Evolutionary conservation across 2,329 filamentous ascomycete species (phyloP).

Genomic region (Apiospora pterosperma): DNA sequence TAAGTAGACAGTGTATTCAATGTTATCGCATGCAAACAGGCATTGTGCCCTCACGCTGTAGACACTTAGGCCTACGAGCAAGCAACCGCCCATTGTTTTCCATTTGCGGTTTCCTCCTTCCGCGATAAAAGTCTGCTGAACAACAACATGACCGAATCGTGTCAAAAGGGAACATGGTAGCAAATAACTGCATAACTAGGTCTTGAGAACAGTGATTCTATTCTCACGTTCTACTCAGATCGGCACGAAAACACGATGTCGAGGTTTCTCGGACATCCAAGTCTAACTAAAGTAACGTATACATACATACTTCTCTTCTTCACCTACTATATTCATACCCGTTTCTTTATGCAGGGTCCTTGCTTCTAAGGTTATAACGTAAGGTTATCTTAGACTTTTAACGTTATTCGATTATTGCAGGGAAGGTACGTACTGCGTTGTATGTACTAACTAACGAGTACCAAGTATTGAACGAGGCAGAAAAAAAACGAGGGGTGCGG

Average conservation of each 20-base stretch:
- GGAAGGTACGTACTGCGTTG: neutral
- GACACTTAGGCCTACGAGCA: neutral
- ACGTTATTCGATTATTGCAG: neutral
- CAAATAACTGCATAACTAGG: neutral
- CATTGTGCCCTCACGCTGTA: neutral
- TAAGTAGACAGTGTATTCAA: too few relatives aligned
- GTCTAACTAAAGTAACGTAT: too few relatives aligned
- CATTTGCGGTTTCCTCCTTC: neutral
- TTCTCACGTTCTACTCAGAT: neutral
- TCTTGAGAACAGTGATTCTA: neutral
- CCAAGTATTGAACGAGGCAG: neutral
- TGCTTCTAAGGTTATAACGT: too few relatives aligned
- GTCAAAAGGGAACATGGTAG: neutral
- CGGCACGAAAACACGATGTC: neutral
- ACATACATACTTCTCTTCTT: too few relatives aligned
- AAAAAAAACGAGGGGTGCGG: neutral
- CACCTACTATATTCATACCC: too few relatives aligned
- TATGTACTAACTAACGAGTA: too few relatives aligned
- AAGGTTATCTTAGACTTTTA: too few relatives aligned
- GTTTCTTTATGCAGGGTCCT: neutral
- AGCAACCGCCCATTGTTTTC: neutral
- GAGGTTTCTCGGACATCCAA: too few relatives aligned
- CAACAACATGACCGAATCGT: neutral
- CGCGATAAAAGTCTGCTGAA: neutral
- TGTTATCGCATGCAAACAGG: neutral